These are phyloP conservation scores for Lignosus rhinocerotis DNA, from an alignment of 1,284 basidiomycete genomes.

Conservation along the genomic window DNA sequence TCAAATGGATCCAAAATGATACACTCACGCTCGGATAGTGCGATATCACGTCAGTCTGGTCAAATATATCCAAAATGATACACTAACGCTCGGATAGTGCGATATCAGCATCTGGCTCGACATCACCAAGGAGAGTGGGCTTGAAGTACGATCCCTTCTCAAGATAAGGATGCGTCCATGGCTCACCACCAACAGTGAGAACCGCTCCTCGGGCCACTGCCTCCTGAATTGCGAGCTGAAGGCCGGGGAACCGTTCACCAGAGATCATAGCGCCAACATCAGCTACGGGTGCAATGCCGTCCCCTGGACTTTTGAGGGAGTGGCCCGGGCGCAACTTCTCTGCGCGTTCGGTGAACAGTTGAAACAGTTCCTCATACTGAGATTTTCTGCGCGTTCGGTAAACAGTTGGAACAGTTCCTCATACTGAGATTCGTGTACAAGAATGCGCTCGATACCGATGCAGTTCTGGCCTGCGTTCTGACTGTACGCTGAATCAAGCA, in stretches of 20 bases:
- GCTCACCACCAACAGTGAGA: constrained; percentile 66
- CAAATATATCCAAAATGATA: neutral
- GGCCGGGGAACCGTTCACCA: constrained; percentile 54
- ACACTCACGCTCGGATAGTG: neutral
- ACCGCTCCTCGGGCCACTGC: constrained; percentile 77
- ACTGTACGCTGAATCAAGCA: constrained; percentile 40
- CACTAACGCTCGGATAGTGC: constrained; percentile 78
- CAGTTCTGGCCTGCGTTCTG: constrained; percentile 96
- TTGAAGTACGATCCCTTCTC: constrained; percentile 79
- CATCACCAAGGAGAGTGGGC: constrained; percentile 86
- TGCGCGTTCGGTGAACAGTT: constrained; percentile 63
- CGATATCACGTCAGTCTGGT: too few relatives aligned
- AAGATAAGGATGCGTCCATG: constrained; percentile 65
- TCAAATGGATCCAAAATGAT: neutral
- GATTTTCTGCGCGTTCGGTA: constrained; percentile 59
- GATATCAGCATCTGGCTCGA: constrained; percentile 73
- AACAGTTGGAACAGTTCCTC: constrained; percentile 72
- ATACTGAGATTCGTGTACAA: constrained; percentile 80
- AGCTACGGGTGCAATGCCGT: constrained; percentile 61
- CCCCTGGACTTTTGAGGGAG: constrained; percentile 63
- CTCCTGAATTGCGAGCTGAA: constrained; percentile 72
- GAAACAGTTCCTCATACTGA: too few relatives aligned
- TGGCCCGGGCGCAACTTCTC: constrained; percentile 71
- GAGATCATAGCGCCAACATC: constrained; percentile 87
- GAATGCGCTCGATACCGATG: constrained; percentile 91